Conservation (phyloP, 164 flowering plant species). For the Berberis vulgaris region DNA sequence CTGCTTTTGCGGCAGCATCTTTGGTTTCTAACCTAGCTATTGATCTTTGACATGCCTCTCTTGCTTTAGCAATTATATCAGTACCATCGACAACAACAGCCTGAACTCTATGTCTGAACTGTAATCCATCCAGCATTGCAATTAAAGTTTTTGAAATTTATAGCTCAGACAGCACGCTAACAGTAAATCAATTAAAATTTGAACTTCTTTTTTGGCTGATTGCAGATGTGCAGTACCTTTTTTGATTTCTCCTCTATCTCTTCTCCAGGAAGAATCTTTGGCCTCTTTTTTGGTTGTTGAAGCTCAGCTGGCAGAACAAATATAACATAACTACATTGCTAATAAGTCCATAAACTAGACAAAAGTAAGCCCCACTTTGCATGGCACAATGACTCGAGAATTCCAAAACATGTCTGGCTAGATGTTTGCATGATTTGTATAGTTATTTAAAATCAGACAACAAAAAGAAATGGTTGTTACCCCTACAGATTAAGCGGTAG, state of each 20-base stretch:
- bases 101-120: constrained; percentile 51
- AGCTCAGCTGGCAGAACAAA: constrained; percentile 39
- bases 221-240: constrained; percentile 31
- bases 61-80: constrained; percentile 60
- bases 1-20: constrained; percentile 58
- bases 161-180: background rate
- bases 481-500: too few relatives aligned
- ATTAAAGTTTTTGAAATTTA: background rate
- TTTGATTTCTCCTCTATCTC: constrained; percentile 71
- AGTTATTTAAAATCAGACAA: too few relatives aligned
- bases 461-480: too few relatives aligned
- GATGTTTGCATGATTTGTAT: too few relatives aligned
- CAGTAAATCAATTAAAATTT: background rate
- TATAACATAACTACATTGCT: background rate
- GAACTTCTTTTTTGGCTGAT: background rate
- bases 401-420: too few relatives aligned
- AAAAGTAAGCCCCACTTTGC: background rate
- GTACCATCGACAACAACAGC: constrained; percentile 70
- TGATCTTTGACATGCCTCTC: constrained; percentile 40
- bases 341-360: background rate
- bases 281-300: constrained; percentile 60
- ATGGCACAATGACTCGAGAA: too few relatives aligned
- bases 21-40: constrained; percentile 55
- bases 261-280: constrained; percentile 54
- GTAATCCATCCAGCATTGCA: constrained; percentile 13